Base-by-base conservation (phyloP, 306 rosid genomes). In the Cicer pinnatifidum region DNA sequence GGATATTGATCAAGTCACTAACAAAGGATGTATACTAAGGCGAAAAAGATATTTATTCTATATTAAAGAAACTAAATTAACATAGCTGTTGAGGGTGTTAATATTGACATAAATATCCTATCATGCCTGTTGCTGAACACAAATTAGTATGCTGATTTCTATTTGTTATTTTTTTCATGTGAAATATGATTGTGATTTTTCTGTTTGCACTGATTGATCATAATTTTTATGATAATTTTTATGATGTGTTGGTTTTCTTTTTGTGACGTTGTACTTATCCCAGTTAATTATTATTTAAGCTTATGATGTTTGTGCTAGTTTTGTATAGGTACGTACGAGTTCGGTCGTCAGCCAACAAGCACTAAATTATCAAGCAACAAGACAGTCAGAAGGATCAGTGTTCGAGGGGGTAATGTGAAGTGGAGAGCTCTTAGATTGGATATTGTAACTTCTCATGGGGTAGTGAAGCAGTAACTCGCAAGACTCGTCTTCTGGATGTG, bases 381-480 rank as follows among this genome's bases (percentile, higher is more conserved):
- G 80, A 86, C 87, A 1, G 73, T 86, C 28, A 65, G 87, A 19
- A 83, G 89, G 63, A 64, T 86, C 1, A 81, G 87, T 65, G 89
- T 86, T 6, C 75, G 89, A 35, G 89, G 89, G 78, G 89, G 85
- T 39, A 86, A 86, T 75, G 89, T 86, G 72, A 86, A 86, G 35
- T 86, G 87, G 87, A 78, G 89, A 41, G 89, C 85, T 3, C 19
- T 86, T 56, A 81, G 89, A 57, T 81, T 86, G 67, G 89, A 86
- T 13, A 86, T 87, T 1, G 87, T 8, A 86, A 86, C 28, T 86
- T 23, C 43, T 80, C 85, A 0, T 86, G 89, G 89, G 89, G 2
- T 33, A 86, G 87, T 71, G 89, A 86, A 65, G 83, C 89, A 10
- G 85, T 86, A 2, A 77, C 89, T 12, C 82, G 87, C 82, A 86